These are phyloP conservation scores for Coemansia sp. DNA, from an alignment of 192 early-diverging fungal genomes.

Conservation along the genomic window DNA sequence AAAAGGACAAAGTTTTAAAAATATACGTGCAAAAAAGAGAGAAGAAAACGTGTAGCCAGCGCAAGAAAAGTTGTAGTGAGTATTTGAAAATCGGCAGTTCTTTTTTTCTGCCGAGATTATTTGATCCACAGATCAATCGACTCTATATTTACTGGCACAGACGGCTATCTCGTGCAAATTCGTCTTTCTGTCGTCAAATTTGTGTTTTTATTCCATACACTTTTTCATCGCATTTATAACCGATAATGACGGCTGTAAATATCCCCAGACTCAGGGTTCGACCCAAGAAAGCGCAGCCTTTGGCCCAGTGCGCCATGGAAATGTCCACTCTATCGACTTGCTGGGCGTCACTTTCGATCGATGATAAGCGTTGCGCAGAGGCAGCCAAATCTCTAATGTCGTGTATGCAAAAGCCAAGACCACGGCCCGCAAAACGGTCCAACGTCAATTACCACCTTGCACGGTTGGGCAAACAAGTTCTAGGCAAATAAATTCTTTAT, in stretches of 20 bases:
- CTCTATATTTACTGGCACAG: not conserved
- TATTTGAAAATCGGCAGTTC: not conserved
- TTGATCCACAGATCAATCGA: conserved; percentile 13
- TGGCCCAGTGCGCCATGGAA: conserved; percentile 54
- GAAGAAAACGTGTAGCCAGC: not conserved
- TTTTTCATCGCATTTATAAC: not conserved
- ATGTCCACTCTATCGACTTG: conserved; percentile 57
- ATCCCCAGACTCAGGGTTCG: conserved; percentile 48
- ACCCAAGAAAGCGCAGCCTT: conserved; percentile 26
- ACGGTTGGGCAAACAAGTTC: conserved; percentile 53
- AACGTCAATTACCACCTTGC: conserved; percentile 58
- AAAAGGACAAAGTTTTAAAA: not conserved
- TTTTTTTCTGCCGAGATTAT: conserved; percentile 12
- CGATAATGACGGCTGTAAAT: conserved; percentile 45
- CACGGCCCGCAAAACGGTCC: conserved; percentile 12
- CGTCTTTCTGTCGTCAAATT: not conserved
- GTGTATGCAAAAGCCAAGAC: conserved; percentile 49
- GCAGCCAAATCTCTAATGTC: conserved; percentile 33
- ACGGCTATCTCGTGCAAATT: not conserved
- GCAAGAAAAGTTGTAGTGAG: conserved; percentile 3
- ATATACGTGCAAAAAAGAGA: conserved; percentile 2
- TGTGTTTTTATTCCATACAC: not conserved
- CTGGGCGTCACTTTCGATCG: conserved; percentile 52
- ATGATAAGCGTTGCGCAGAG: conserved; percentile 45
- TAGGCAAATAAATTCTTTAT: conserved; percentile 37